Evolutionary conservation across 768 basidiomycete genomes (phyloP), one percentile per base, ranked within the genome.

Genomic region (Tylopilus subfusipes): DNA sequence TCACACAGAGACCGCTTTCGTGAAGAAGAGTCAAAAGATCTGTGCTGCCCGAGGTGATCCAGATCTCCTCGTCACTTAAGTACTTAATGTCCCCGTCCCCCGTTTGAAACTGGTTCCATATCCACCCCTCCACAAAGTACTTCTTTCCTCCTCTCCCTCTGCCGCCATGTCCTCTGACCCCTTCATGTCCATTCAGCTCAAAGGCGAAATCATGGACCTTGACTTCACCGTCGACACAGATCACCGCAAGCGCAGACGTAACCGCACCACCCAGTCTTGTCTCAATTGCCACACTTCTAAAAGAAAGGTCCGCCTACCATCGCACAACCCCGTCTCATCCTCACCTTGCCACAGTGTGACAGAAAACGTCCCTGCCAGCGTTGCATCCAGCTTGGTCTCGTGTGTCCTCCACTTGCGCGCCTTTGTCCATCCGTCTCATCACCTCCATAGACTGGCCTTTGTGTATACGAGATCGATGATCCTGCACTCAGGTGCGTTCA

Each of bases 391-490:
- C 81, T 94, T 21, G 91, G 92, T 52, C 73, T 95, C 70, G 92
- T 92, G 74, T 56, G 70, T 59, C 19, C n/a, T 51, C 52, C 29
- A 27, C 52, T 38, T 25, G 18, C 30, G 16, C 13, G 46, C 42
- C 22, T 2, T 48, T 33, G 39, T 52, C 34, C 38, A 9, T 50
- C 55, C 44, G 1, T 46, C 57, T 60, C 42, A 44, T 49, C 54
- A 3, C 14, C 21, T 16, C 61, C 47, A 3, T 7, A 93, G 90
- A 95, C 93, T 21, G 93, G 93, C 48, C 86, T 95, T 18, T 96
- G 93, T 69, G 92, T 96, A 1, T 96, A 96, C 62, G 93, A 96
- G 67, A 89, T 95, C 59, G 93, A 95, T 68, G 93, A 93, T 71
- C 90, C 90, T 14, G 85, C 87, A 11, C 73, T 88, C 34, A 79